Evolutionary conservation across 495 filamentous ascomycete species (phyloP).

Genomic region (Penicillium chermesinum): DNA sequence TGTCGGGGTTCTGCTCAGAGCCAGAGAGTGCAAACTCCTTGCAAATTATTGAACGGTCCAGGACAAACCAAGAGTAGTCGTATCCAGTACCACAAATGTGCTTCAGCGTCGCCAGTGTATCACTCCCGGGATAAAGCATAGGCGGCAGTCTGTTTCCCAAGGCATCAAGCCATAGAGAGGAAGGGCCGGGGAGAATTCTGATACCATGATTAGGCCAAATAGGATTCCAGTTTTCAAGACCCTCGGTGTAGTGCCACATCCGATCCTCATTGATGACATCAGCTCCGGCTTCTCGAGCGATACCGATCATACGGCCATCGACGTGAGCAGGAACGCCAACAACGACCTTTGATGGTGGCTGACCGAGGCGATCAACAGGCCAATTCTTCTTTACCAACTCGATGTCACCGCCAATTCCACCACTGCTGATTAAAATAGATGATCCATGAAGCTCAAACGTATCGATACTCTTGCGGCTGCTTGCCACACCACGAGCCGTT

Average conservation of each 20-base stretch:
- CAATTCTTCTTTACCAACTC: slow-evolving; percentile 4
- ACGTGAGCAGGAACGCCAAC: slow-evolving; percentile 3
- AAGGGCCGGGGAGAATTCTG: slow-evolving; percentile 2
- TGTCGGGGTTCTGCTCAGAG: slow-evolving; percentile 6
- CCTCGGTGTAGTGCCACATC: slow-evolving; percentile 6
- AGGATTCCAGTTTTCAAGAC: background rate
- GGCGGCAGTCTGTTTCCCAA: slow-evolving; percentile 1
- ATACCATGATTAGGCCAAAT: slow-evolving; percentile 4
- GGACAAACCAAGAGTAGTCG: slow-evolving; percentile 4
- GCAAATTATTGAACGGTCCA: background rate
- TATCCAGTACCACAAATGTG: slow-evolving; percentile 1
- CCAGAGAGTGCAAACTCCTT: slow-evolving; percentile 3
- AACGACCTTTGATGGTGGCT: slow-evolving; percentile 1
- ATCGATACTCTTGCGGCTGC: background rate
- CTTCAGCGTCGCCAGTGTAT: slow-evolving; percentile 1
- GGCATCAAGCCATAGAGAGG: slow-evolving; percentile 3
- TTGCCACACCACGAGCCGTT: slow-evolving; percentile 1
- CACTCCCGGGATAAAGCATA: slow-evolving; percentile 5
- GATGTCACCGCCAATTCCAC: slow-evolving; percentile 1
- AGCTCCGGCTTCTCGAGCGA: slow-evolving; percentile 1
- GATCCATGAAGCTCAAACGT: slow-evolving; percentile 1
- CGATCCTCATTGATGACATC: slow-evolving; percentile 4
- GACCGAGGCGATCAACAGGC: slow-evolving; percentile 3
- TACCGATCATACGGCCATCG: slow-evolving; percentile 3
- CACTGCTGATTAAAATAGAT: background rate